Base-by-base conservation (phyloP, 1,139 yeast species). In the Blastobotrys elegans region DNA sequence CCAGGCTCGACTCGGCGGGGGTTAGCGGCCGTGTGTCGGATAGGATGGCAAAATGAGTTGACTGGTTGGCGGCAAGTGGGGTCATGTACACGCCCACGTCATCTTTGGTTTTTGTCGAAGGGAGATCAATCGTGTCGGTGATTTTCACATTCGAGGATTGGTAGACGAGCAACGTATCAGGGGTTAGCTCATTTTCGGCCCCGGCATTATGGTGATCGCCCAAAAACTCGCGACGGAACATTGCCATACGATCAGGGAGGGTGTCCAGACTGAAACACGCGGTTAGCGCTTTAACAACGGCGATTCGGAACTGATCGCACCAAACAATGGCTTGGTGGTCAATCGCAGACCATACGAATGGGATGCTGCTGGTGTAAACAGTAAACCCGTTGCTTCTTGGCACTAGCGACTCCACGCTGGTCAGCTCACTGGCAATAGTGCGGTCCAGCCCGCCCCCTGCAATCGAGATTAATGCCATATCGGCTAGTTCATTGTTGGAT, bases 311-410 rank as follows among this genome's bases (percentile, higher is more conserved):
- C 63, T 92, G 97, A 52, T 82, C 86, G 67, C 99, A 94, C 99
- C 99, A 94, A 1, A 90, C 96, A 47, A 94, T 82, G 0, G 98
- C 97, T 56, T 89, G 74, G 66, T 94, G 99, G 64, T 94, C 98
- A 41, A 90, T 81, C 0, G 97, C 86, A 0, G 96, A 83, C 96
- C 97, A 92, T 0, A 92, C 97, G 8, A 75, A 76, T 0, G 96
- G 96, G 6, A 92, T 84, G 0, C 96, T 89, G 0, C 92, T 82
- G 0, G 97, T 79, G 57, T 81, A 87, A 0, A 84, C 85, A 0
- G 95, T 80, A 55, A 92, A 84, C 0, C 97, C 97, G 60, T 92
- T 79, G 0, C 77, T 56, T 1, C 75, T 73, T 0, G 96, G 95
- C 0, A 89, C 75, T 1, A 90, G 55, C 3, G 82, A 82, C 5